phyloP scores from a whole-genome alignment of 169 alveolate genomes.

The Theileria orientalis region DNA sequence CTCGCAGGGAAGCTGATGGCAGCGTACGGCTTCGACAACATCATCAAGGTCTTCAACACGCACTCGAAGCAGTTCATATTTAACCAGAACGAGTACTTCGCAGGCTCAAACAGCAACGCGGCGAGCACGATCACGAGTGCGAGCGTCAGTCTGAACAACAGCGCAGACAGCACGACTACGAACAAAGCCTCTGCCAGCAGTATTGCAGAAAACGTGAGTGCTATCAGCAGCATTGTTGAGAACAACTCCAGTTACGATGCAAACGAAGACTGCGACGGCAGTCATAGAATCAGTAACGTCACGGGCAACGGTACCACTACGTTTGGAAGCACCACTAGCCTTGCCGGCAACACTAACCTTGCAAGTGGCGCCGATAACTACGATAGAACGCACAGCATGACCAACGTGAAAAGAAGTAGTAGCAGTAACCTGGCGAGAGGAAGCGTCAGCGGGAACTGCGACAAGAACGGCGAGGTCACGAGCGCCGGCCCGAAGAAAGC shows the following conservation, averaged over 20 bases:
- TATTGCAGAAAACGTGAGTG: too few relatives aligned
- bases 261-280: neutral
- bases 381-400: neutral
- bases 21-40: slow-evolving; percentile 73
- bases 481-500: slow-evolving; percentile 31
- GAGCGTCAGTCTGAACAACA: neutral
- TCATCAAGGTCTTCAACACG: slow-evolving; percentile 69
- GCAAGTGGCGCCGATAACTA: neutral
- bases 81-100: slow-evolving; percentile 42
- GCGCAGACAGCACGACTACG: neutral
- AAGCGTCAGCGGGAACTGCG: slow-evolving; percentile 10
- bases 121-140: neutral
- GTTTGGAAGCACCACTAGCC: too few relatives aligned
- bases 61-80: slow-evolving; percentile 72
- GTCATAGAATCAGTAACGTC: neutral
- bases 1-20: slow-evolving; percentile 76
- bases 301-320: too few relatives aligned
- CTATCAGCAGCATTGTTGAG: too few relatives aligned
- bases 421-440: slow-evolving; percentile 6
- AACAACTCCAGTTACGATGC: neutral
- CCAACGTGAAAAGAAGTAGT: slow-evolving; percentile 16
- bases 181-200: too few relatives aligned
- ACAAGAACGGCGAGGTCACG: neutral
- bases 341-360: too few relatives aligned
- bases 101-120: neutral